Evolutionary conservation across 2,329 filamentous ascomycete genomes (phyloP).

Genomic region (Ceratocystis alfenasii): DNA sequence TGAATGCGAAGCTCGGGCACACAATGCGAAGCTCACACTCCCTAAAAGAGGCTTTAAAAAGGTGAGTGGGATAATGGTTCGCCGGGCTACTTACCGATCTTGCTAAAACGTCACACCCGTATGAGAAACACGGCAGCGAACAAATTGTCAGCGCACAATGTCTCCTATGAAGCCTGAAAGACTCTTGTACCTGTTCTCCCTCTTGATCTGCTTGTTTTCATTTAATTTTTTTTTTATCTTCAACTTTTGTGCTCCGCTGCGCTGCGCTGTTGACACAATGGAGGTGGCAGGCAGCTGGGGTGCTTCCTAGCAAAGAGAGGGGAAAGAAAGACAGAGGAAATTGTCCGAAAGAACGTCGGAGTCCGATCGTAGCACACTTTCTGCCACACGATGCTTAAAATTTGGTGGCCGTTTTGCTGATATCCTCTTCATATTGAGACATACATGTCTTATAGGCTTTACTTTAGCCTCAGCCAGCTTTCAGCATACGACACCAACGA

Average conservation of each 20-base stretch:
- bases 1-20: neutral
- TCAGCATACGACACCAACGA: neutral
- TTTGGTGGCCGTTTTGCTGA: neutral
- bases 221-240: neutral
- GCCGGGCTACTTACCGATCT: neutral
- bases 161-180: no score
- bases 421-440: neutral
- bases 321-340: neutral
- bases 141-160: neutral
- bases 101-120: neutral
- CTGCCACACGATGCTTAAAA: neutral
- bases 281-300: neutral
- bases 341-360: neutral
- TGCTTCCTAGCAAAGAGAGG: neutral
- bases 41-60: neutral
- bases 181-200: no score
- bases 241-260: neutral
- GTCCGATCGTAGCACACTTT: constrained; percentile 2
- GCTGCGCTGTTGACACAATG: neutral
- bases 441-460: neutral
- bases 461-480: neutral
- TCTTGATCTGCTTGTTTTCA: no score
- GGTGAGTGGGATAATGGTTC: neutral
- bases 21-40: neutral
- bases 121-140: neutral